Evolutionary conservation across 2,329 filamentous ascomycete species (phyloP).

Genomic region (Ophiosphaerella herpotricha): DNA sequence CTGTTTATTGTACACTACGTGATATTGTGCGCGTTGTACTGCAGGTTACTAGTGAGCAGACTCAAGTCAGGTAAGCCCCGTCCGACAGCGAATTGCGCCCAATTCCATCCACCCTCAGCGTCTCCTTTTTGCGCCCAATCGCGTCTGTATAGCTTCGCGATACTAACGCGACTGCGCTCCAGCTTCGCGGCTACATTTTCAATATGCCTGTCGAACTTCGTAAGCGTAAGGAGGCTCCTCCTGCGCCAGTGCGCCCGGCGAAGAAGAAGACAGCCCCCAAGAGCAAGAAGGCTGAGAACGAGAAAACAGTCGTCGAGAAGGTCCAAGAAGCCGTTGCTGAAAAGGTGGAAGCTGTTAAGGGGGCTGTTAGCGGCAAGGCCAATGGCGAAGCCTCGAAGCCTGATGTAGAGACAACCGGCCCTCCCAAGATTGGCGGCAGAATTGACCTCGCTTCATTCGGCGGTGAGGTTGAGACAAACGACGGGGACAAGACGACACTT

Average conservation of each 20-base stretch:
- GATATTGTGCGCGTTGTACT: slow-evolving; percentile 16
- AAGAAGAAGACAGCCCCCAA: slow-evolving; percentile 54
- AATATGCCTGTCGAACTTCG: slow-evolving; percentile 61
- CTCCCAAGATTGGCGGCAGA: slow-evolving; percentile 54
- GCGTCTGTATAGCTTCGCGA: slow-evolving; percentile 20
- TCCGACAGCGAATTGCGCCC: slow-evolving; percentile 9
- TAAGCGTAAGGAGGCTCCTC: slow-evolving; percentile 64
- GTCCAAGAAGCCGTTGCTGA: slow-evolving; percentile 38
- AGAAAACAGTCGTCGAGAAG: slow-evolving; percentile 44
- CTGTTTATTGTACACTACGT: slow-evolving; percentile 9
- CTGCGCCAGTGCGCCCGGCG: slow-evolving; percentile 52
- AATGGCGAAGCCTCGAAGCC: slow-evolving; percentile 34
- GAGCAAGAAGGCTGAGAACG: slow-evolving; percentile 32
- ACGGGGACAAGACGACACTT: slow-evolving; percentile 78
- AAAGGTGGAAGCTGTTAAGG: slow-evolving; percentile 39
- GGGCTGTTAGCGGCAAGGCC: slow-evolving; percentile 36
- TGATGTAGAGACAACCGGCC: slow-evolving; percentile 21
- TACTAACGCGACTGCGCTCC: slow-evolving; percentile 23
- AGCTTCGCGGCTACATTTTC: slow-evolving; percentile 30
- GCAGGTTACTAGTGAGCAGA: slow-evolving; percentile 13
- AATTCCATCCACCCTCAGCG: background rate
- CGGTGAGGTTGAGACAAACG: slow-evolving; percentile 80
- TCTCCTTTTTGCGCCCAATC: slow-evolving; percentile 1
- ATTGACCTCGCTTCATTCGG: slow-evolving; percentile 62
- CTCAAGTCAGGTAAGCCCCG: slow-evolving; percentile 14